Evolutionary conservation across 2,329 filamentous ascomycete species (phyloP).

Genomic region (Aulographum hederae): DNA sequence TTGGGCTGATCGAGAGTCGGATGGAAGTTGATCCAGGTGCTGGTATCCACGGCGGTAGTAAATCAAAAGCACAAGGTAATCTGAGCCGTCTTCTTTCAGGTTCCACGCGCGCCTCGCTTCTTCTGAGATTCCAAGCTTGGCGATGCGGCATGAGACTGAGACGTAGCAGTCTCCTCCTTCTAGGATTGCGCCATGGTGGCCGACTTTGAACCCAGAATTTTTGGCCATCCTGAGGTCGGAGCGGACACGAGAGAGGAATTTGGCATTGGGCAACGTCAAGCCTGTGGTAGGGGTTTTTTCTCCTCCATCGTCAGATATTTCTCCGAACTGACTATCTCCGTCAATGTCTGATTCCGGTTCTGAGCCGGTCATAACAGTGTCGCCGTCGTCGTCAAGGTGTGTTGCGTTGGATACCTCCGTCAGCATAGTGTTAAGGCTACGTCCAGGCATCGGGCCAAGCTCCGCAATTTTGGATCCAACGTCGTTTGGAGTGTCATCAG

Average conservation of each 20-base stretch:
- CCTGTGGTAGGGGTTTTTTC: no score
- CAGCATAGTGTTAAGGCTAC: no score
- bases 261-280: no score
- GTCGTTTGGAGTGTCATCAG: no score
- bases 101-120: slow-evolving; percentile 67
- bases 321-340: no score
- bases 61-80: slow-evolving; percentile 60
- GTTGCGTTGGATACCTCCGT: no score
- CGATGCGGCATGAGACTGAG: slow-evolving; percentile 49
- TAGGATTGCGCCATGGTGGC: slow-evolving; percentile 34
- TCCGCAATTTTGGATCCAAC: no score
- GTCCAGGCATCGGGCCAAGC: no score
- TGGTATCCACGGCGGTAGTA: slow-evolving; percentile 45
- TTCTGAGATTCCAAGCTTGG: slow-evolving; percentile 53
- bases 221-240: slow-evolving; percentile 44
- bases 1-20: slow-evolving; percentile 17
- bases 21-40: slow-evolving; percentile 32
- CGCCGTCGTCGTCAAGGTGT: no score
- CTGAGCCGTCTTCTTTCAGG: slow-evolving; percentile 30
- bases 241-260: slow-evolving; percentile 25
- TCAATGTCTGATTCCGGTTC: no score
- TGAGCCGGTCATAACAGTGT: no score
- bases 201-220: slow-evolving; percentile 51
- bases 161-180: slow-evolving; percentile 33
- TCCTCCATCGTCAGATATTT: no score